Evolutionary conservation across 768 basidiomycete species (phyloP), one percentile per base, ranked within the genome.

Genomic region (Amanita polypyramis): DNA sequence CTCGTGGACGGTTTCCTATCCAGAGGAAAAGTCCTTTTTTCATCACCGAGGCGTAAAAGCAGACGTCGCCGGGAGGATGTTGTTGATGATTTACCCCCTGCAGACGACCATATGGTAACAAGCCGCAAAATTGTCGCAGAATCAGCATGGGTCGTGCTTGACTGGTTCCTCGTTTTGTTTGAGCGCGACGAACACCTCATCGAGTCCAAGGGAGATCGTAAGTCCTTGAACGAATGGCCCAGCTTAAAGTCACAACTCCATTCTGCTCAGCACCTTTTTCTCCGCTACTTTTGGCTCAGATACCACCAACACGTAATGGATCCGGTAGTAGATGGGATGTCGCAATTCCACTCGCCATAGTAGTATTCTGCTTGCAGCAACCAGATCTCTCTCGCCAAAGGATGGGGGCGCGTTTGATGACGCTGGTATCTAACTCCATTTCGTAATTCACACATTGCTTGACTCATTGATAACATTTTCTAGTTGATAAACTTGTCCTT

Each of bases 71-170:
- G 60, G 27, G 47, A 48, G 6, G 47, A 52, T 43, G 51, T 47
- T 53, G 58, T 47, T 53, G 58, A 65, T n/a, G 56, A 58, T 52
- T 57, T 35, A 27, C 19, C 8, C 44, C 52, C 39, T 12, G 23
- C 19, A 36, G 53, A 42, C 35, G 53, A 47, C 27, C 43, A 34
- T 42, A 35, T 7, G 37, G 32, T 39, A 46, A 9, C 48, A 4
- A 64, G 61, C 19, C 47, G 60, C 32, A 51, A 55, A n/a, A 57
- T 72, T 9, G 72, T 88, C 19, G 77, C 75, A 19, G 70, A 75
- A 40, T 66, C 80, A 51, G 78, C 84, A 4, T 90, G 87, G 86
- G 71, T 75, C 25, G 58, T 81, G 35, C 69, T 90, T n/a, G 75
- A 78, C 17, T 88, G 82, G 81, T 54, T 88, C 0, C 46, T 90